A percentile compares a stretch with the other conserved stretches of the same genome.
These are phyloP conservation scores for Pyrenophora teres DNA, from an alignment of 2,329 filamentous ascomycete species.

Conservation along the genomic window DNA sequence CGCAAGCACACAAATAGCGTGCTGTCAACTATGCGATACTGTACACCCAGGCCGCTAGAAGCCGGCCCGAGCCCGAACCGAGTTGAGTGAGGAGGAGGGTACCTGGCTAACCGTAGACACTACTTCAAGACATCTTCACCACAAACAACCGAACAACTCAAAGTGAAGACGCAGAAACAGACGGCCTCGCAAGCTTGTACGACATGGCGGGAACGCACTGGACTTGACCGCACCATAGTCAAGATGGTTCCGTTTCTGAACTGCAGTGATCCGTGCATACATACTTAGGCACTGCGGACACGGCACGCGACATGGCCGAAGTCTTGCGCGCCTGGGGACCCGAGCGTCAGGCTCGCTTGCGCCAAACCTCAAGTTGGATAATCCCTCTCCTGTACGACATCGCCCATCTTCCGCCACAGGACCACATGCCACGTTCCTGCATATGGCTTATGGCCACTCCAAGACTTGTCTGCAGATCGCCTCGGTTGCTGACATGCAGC, in stretches of 20 bases:
- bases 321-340: not conserved
- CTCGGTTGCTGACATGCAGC: not conserved
- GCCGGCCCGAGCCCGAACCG: slow-evolving; percentile 4
- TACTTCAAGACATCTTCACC: not conserved
- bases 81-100: not conserved
- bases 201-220: too few species aligned
- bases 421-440: slow-evolving; percentile 10
- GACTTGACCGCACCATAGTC: too few species aligned
- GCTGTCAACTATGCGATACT: not conserved
- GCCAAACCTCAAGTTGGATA: slow-evolving; percentile 2
- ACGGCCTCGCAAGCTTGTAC: too few species aligned
- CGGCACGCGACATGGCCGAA: slow-evolving; percentile 2
- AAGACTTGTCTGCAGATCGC: slow-evolving; percentile 2
- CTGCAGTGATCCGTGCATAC: not conserved
- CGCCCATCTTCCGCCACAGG: not conserved
- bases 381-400: slow-evolving; percentile 4
- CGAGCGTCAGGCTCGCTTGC: slow-evolving; percentile 6
- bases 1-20: not conserved
- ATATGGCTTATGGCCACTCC: slow-evolving; percentile 3
- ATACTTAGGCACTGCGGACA: too few species aligned
- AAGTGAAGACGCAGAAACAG: too few species aligned
- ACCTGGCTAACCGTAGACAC: too few species aligned
- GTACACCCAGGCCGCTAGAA: not conserved
- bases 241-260: too few species aligned
- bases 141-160: not conserved